A percentile compares a stretch with the other conserved stretches of the same genome.
phyloP scores from a whole-genome alignment of 495 filamentous ascomycete species.

The Aspergillus cavernicola region DNA sequence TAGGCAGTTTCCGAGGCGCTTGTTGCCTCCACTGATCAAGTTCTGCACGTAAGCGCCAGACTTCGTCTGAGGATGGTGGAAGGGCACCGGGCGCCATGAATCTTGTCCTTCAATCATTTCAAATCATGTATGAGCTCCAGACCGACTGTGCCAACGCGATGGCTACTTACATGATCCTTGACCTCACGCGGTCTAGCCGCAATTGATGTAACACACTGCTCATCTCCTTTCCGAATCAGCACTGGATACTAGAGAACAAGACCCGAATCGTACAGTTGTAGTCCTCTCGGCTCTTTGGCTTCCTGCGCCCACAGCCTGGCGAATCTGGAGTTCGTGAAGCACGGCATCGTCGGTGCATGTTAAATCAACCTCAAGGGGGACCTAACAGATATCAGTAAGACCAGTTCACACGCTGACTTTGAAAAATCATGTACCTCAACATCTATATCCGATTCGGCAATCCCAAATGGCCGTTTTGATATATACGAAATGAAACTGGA shows the following conservation, averaged over 20 bases:
- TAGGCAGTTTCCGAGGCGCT: neutral
- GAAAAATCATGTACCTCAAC: neutral
- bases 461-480: neutral
- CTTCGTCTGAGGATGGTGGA: neutral
- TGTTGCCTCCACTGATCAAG: neutral
- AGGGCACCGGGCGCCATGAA: neutral
- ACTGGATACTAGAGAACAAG: too few species aligned
- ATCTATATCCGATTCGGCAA: neutral
- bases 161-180: neutral
- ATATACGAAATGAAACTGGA: neutral
- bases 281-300: too few species aligned
- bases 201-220: neutral
- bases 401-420: neutral
- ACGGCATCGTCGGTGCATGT: neutral
- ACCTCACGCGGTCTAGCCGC: neutral
- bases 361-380: neutral
- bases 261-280: too few species aligned
- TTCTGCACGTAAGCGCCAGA: neutral
- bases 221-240: neutral
- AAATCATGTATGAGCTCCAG: too few species aligned
- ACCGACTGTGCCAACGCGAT: too few species aligned
- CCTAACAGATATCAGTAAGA: neutral
- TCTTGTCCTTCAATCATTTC: too few species aligned
- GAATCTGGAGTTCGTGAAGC: too few species aligned
- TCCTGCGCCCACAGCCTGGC: too few species aligned